Base-by-base conservation (phyloP, 2,329 filamentous ascomycete species). In the Aureobasidium lini region DNA sequence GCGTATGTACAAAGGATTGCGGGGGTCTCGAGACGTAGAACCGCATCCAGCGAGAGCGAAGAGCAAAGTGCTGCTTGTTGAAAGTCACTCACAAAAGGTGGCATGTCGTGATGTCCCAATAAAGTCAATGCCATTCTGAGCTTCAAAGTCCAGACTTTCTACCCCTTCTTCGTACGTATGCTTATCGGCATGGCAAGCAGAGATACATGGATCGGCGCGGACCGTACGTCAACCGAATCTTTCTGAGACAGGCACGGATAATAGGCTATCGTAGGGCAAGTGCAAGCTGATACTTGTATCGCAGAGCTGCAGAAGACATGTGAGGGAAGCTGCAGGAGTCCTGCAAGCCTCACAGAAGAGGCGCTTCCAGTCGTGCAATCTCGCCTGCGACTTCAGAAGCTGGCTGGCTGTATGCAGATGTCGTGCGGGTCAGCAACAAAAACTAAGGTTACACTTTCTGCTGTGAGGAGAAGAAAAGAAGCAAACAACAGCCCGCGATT, bases 191-290 rank as follows among this genome's bases (percentile, higher is more conserved):
- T 36, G 31, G 10, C 5, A 15, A 23, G 52, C 52, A 28, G 18
- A 44, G 52, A 44, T 56, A 43, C 11, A 43, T 40, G 54, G 54
- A 57, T 57, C 54, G 54, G 54, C 54, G 54, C 54, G 54, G 54
- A 57, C 54, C 54, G 54, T 48, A 57, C 32, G 54, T 57, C 54
- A 57, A 48, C 54, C 54, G 44, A 34, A 40, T 40, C 18, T 57
- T 39, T 40, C 43, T 57, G 34, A 57, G 54, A 57, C 43, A 57
- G 44, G 44, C 16, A 44, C 42, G 16, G 42, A 10, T 23, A 10
- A 28, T 15, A 15, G 16, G 18, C 42, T 40, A n/a, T 36, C 34
- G 15, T 15, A 46, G 18, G n/a, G 18, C 13, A 46, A 46, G 42
- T n/a, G 8, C 23, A 46, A 29, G 42, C 42, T 42, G 39, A 28